Evolutionary conservation across 2,329 filamentous ascomycete species (phyloP).

Genomic region (Aspergillus sp.): DNA sequence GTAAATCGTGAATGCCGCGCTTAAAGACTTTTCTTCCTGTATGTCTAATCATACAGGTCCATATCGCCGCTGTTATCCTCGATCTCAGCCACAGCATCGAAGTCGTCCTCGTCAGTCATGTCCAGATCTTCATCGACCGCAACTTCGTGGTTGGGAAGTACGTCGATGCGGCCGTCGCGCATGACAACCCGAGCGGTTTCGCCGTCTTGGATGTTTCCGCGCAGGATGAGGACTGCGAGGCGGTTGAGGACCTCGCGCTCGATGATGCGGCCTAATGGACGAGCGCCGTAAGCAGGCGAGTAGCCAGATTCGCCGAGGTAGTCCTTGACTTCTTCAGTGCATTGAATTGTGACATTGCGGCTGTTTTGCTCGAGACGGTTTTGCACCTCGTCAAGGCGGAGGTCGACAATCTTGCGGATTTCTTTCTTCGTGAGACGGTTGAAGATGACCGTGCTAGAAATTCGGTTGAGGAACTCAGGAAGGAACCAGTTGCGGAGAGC

Average conservation of each 20-base stretch:
- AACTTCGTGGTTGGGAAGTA: conserved; percentile 78
- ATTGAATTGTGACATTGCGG: conserved; percentile 80
- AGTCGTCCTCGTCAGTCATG: conserved; percentile 71
- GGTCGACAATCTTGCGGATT: conserved; percentile 93
- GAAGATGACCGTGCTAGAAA: conserved; percentile 95
- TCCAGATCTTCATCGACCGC: conserved; percentile 65
- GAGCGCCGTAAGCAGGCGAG: conserved; percentile 90
- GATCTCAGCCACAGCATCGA: conserved; percentile 70
- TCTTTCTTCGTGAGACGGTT: conserved; percentile 88
- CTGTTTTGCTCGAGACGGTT: conserved; percentile 82
- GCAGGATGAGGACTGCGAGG: conserved; percentile 85
- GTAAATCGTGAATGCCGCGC: neutral
- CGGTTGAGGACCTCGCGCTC: conserved; percentile 97
- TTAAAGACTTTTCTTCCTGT: neutral
- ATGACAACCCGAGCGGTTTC: conserved; percentile 79
- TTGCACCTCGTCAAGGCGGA: conserved; percentile 85
- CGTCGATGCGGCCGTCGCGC: conserved; percentile 73
- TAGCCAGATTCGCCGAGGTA: conserved; percentile 91
- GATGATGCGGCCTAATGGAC: conserved; percentile 83
- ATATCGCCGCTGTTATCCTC: conserved; percentile 58
- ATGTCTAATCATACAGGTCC: conserved; percentile 59
- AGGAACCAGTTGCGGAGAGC: conserved; percentile 94
- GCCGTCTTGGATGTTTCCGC: conserved; percentile 80
- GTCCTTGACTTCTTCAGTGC: conserved; percentile 82
- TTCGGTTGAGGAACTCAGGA: conserved; percentile 97